These are phyloP conservation scores for Exidia glandulosa DNA, from an alignment of 768 basidiomycete species.

Conservation along the genomic window DNA sequence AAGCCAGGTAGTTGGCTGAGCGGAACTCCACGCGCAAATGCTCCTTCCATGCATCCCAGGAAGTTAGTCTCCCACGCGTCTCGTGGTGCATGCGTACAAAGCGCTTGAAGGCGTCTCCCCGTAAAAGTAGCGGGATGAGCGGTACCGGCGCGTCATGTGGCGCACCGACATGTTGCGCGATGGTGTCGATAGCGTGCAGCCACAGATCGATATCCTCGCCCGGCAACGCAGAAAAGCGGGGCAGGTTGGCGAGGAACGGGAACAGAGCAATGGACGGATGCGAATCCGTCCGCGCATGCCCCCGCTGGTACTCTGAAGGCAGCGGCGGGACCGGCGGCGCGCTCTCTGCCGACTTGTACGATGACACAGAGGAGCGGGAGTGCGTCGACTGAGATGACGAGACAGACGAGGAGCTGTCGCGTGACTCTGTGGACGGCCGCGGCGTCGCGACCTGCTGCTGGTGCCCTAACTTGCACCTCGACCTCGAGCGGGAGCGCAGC, in stretches of 20 bases:
- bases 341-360: too few relatives aligned
- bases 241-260: neutral
- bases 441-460: too few relatives aligned
- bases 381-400: too few relatives aligned
- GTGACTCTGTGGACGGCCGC: too few relatives aligned
- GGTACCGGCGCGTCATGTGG: neutral
- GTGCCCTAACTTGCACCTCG: too few relatives aligned
- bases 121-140: neutral
- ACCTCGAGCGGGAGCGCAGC: too few relatives aligned
- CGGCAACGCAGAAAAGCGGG: neutral
- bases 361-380: too few relatives aligned
- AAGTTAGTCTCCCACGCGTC: neutral
- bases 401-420: too few relatives aligned
- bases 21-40: neutral
- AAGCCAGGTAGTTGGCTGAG: neutral
- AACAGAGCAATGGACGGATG: neutral
- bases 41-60: neutral
- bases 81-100: neutral
- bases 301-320: too few relatives aligned
- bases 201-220: neutral
- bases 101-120: neutral
- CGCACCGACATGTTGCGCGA: neutral
- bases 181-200: neutral
- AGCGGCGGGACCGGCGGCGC: too few relatives aligned
- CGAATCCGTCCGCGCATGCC: too few relatives aligned